Evolutionary conservation across 2,329 filamentous ascomycete species (phyloP).

Genomic region (Colletotrichum aenigma): DNA sequence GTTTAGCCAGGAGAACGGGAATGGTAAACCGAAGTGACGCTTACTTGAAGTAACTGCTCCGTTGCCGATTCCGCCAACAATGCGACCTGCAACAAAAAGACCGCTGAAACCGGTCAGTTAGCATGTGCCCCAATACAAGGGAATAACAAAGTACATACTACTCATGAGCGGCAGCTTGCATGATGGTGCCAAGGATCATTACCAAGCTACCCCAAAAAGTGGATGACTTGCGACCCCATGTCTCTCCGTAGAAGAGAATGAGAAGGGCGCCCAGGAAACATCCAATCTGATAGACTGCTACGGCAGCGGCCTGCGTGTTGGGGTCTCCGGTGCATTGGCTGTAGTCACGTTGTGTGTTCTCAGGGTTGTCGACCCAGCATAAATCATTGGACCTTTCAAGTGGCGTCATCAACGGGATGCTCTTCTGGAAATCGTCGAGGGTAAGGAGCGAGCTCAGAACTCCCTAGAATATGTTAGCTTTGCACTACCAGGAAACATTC

Average conservation of each 20-base stretch:
- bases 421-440: conserved; percentile 29
- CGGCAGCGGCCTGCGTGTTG: conserved; percentile 31
- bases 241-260: conserved; percentile 32
- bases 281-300: conserved; percentile 31
- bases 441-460: conserved; percentile 31
- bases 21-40: too few species aligned
- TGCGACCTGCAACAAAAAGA: too few species aligned
- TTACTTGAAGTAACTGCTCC: too few species aligned
- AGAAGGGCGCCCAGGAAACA: conserved; percentile 32
- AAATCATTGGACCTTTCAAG: conserved; percentile 26
- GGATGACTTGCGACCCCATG: conserved; percentile 33
- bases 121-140: too few species aligned
- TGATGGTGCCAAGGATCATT: conserved; percentile 32
- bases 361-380: conserved; percentile 26
- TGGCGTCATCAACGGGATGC: conserved; percentile 28
- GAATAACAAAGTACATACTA: too few species aligned
- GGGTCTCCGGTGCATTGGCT: conserved; percentile 27
- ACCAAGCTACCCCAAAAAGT: conserved; percentile 34
- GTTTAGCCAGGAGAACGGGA: too few species aligned
- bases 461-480: too few species aligned
- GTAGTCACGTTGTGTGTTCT: conserved; percentile 20
- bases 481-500: too few species aligned
- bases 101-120: too few species aligned
- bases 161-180: conserved; percentile 27
- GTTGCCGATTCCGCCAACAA: too few species aligned